These are phyloP conservation scores for Lecanoromycetidae sp. DNA, from an alignment of 2,329 filamentous ascomycete species.

Conservation along the genomic window DNA sequence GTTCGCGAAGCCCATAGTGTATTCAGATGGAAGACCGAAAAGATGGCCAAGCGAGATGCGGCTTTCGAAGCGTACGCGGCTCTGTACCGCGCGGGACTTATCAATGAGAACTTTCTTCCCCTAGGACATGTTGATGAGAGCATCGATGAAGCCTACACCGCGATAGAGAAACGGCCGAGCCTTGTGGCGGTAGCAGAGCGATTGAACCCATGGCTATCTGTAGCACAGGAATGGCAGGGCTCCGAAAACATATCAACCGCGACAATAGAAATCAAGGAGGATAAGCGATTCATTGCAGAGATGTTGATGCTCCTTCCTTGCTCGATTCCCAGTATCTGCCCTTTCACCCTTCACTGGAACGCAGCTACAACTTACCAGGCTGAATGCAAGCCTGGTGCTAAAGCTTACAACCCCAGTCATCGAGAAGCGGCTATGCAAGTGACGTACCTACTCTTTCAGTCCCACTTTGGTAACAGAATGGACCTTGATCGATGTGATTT, in stretches of 20 bases:
- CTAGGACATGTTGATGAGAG: constrained; percentile 31
- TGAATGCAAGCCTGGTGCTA: constrained; percentile 12
- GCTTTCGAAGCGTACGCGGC: constrained; percentile 67
- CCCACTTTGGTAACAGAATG: constrained; percentile 14
- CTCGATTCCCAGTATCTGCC: constrained; percentile 19
- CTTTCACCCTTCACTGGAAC: constrained; percentile 25
- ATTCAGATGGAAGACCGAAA: constrained; percentile 55
- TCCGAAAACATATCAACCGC: constrained; percentile 18
- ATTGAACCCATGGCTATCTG: constrained; percentile 28
- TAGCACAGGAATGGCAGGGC: constrained; percentile 25
- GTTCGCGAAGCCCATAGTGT: constrained; percentile 44
- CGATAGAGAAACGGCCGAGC: constrained; percentile 21
- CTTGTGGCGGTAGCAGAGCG: constrained; percentile 24
- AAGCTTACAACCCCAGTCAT: neutral
- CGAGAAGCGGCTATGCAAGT: constrained; percentile 1
- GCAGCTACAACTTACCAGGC: constrained; percentile 19
- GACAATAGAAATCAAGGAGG: constrained; percentile 17
- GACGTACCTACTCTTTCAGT: constrained; percentile 13
- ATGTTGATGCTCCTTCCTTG: constrained; percentile 22
- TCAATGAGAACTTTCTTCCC: constrained; percentile 71
- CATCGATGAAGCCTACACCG: constrained; percentile 24
- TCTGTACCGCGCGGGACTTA: constrained; percentile 56
- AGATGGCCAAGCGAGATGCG: constrained; percentile 64
- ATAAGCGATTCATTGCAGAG: constrained; percentile 11
- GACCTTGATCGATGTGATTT: constrained; percentile 11